These are phyloP conservation scores for Yarrowia galli DNA, from an alignment of 1,139 yeast genomes.

Conservation along the genomic window DNA sequence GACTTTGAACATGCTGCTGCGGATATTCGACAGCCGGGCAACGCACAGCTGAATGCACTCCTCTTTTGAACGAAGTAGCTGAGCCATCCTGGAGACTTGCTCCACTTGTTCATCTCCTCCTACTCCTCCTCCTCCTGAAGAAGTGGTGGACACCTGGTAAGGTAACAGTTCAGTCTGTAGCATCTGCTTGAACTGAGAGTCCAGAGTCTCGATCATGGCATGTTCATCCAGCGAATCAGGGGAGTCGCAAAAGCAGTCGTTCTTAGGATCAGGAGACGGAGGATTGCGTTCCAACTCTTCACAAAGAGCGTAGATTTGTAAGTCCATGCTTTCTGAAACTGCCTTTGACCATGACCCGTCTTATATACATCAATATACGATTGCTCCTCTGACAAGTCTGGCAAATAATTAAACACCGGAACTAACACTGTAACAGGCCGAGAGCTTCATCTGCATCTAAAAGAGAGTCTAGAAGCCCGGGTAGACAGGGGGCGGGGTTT, in stretches of 20 bases:
- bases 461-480: conserved; percentile 14
- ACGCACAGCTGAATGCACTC: conserved; percentile 12
- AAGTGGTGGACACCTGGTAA: neutral
- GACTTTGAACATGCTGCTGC: neutral
- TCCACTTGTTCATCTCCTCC: too few relatives aligned
- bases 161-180: neutral
- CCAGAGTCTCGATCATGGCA: conserved; percentile 1
- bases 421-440: too few relatives aligned
- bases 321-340: neutral
- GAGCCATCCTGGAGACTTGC: neutral
- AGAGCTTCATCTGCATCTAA: conserved; percentile 10
- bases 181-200: neutral
- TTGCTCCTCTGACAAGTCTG: too few relatives aligned
- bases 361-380: neutral
- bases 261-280: neutral
- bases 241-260: conserved; percentile 1
- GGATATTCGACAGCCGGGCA: conserved; percentile 2
- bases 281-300: conserved; percentile 8
- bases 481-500: conserved; percentile 10
- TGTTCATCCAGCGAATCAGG: neutral
- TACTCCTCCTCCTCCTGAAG: neutral
- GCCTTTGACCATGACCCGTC: too few relatives aligned
- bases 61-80: neutral
- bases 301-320: conserved; percentile 11
- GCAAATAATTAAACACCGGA: too few relatives aligned